Base-by-base conservation (phyloP, 2,329 filamentous ascomycete species). In the Pyrenophora teres region DNA sequence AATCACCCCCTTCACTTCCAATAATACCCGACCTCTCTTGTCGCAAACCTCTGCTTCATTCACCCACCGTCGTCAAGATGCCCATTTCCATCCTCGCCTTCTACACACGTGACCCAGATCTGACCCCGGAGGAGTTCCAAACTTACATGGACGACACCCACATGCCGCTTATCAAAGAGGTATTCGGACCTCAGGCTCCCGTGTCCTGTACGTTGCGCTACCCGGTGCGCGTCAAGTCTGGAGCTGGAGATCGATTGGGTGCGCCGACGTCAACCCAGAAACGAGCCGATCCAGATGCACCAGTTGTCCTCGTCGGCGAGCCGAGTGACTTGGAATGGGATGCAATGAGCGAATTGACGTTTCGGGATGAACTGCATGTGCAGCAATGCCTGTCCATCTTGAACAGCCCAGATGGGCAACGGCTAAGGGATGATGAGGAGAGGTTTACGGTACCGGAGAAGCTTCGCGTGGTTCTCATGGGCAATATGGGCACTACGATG, bases 361-460 rank as follows among this genome's bases (percentile, higher is more conserved):
- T 65, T 33, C 52, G 54, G n/a, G 62, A 67, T 25, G 63, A 64
- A 23, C 40, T 65, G 35, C 59, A 67, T 44, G 37, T 67, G 10
- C 62, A 65, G 47, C 62, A 67, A 39, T 54, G 55, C 15, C 50
- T 60, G 10, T 55, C 56, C n/a, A 21, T 52, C 1, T 58, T 61
- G 18, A 61, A 64, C 19, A 54, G 52, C 19, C 42, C 42, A 3
- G 50, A 53, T 2, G 62, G 60, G 2, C 52, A 59, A 18, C 52
- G 41, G 9, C 46, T 67, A 6, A 59, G 57, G 39, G 60, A 65
- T 12, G 62, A 65, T 31, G 59, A 68, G 31, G 63, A 61, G 35
- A 43, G 40, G 13, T 65, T 65, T 27, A 56, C 63, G 4, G 19
- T 59, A 9, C 38, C 48, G 6, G 50, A 56, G 15, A 55, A 55